Conservation (phyloP, 495 filamentous ascomycete genomes). For the Xylaria castorea region DNA sequence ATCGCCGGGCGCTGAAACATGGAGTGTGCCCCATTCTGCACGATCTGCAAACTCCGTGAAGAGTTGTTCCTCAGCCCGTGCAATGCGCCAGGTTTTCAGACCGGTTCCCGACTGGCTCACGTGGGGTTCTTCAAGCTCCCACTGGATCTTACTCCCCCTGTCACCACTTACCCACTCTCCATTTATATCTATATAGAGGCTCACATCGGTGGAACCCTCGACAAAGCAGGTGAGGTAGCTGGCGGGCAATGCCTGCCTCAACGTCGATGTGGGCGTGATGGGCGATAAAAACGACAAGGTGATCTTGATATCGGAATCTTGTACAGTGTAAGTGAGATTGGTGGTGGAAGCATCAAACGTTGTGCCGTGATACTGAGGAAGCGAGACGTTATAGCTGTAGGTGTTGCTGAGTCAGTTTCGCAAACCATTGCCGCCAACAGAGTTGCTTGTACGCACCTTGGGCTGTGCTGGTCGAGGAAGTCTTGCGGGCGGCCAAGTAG, state of each 20-base stretch:
- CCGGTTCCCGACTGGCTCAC: conserved; percentile 29
- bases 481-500: conserved; percentile 88
- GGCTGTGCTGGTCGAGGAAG: conserved; percentile 58
- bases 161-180: conserved; percentile 89
- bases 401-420: not conserved
- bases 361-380: conserved; percentile 75
- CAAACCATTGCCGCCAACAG: not conserved
- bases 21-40: conserved; percentile 87
- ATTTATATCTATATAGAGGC: conserved; percentile 86
- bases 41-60: conserved; percentile 78
- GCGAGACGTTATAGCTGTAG: conserved; percentile 65
- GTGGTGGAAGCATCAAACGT: conserved; percentile 93
- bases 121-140: conserved; percentile 62
- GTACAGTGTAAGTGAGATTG: conserved; percentile 83
- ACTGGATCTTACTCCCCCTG: conserved; percentile 68
- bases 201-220: conserved; percentile 71
- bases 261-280: conserved; percentile 88
- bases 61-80: conserved; percentile 67
- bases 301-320: conserved; percentile 62
- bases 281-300: conserved; percentile 89
- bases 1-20: conserved; percentile 74
- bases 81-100: conserved; percentile 67
- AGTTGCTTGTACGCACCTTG: conserved; percentile 49
- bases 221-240: conserved; percentile 82
- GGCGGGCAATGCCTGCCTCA: conserved; percentile 89